Evolutionary conservation across 352 stramenopile genomes (phyloP).

Genomic region (Aphanomyces cochlioides): DNA sequence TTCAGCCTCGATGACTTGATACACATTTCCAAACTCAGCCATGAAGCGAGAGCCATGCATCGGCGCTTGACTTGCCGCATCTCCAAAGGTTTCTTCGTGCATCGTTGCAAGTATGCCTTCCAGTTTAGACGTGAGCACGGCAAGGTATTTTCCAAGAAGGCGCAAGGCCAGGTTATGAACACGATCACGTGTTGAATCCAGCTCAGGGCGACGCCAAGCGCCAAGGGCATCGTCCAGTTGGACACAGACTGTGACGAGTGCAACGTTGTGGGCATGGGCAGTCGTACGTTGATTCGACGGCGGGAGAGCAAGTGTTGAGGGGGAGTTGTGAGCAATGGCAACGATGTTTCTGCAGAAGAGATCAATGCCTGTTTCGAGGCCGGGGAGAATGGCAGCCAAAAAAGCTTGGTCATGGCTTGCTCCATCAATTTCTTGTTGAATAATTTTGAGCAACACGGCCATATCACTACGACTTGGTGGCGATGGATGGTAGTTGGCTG

Average conservation of each 20-base stretch:
- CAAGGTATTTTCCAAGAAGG: constrained; percentile 68
- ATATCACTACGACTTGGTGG: constrained; percentile 77
- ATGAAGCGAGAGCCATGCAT: constrained; percentile 58
- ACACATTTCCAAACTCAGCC: constrained; percentile 62
- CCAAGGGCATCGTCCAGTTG: constrained; percentile 60
- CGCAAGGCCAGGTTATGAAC: constrained; percentile 55
- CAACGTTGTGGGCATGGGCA: constrained; percentile 75
- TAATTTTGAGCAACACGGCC: constrained; percentile 70
- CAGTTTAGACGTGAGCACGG: constrained; percentile 51
- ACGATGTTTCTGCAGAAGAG: constrained; percentile 70
- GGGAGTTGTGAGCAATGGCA: constrained; percentile 63
- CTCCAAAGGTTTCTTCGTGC: constrained; percentile 79
- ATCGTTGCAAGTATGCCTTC: constrained; percentile 73
- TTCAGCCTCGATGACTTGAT: constrained; percentile 65
- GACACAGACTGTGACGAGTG: constrained; percentile 59
- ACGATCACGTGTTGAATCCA: constrained; percentile 43
- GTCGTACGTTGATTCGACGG: constrained; percentile 54
- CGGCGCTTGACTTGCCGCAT: constrained; percentile 30
- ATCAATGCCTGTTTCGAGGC: constrained; percentile 58
- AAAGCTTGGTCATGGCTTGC: constrained; percentile 56
- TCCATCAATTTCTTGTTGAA: constrained; percentile 66
- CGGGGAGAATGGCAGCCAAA: constrained; percentile 51
- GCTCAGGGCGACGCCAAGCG: constrained; percentile 48
- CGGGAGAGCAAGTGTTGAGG: constrained; percentile 36
- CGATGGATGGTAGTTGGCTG: constrained; percentile 75